Base-by-base conservation (phyloP, 1,139 yeast species). In the Blastobotrys buckinghamii region DNA sequence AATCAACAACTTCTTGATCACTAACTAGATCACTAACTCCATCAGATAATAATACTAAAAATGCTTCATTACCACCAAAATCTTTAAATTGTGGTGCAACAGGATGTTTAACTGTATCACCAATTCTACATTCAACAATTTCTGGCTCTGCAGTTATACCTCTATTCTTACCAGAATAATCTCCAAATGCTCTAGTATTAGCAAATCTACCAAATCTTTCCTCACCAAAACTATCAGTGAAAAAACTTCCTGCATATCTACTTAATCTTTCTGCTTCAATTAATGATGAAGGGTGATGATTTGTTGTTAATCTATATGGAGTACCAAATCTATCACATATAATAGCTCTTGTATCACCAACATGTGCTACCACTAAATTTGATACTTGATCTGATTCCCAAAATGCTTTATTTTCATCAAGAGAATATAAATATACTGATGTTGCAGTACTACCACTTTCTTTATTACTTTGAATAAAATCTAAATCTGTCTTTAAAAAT, bases 91-190 rank as follows among this genome's bases (percentile, higher is more conserved):
- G 37, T 12, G 33, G 37, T 6, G 45, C 37, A 1, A 34, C 36
- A 9, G 13, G 42, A 73, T 35, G 42, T n/a, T 39, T 44, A 19
- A n/a, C 9, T 6, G 51, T 69, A 73, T 51, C 35, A 34, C 92
- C 92, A 44, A 86, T 69, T 13, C 82, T 63, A 56, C 75, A 79
- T 52, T 86, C 86, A 16, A 76, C 70, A 42, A 92, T 72, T 54
- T 92, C 97, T 0, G 98, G 98, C 67, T 92, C 98, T 2, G 97
- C 89, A 0, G 89, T 76, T 2, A 92, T 82, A 0, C 98, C 98
- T 64, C 81, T 78, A 32, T 82, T 75, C 64, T 92, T 92, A 50
- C 81, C 95, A 34, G 75, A 72, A 17, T 82, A 63, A 66, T 92
- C 98, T 34, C 98, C 98, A 73, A 92, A 92, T 1, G 97, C 77